Percentiles rank a stretch among this genome's conserved stretches.
phyloP scores from a whole-genome alignment of 1,284 basidiomycete genomes.

The Pyrrhoderma noxium region DNA sequence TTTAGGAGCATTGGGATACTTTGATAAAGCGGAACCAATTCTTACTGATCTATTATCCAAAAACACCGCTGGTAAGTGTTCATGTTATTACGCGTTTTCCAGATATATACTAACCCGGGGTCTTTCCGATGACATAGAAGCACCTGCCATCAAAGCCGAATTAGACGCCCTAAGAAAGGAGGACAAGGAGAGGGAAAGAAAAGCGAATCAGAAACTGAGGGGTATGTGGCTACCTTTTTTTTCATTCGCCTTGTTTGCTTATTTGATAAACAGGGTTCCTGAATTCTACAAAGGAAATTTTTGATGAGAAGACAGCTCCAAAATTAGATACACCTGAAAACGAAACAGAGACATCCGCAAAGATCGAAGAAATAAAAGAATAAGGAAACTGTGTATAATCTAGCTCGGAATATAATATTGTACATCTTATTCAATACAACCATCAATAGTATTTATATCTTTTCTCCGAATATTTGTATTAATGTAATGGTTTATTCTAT shows the following conservation, averaged over 20 bases:
- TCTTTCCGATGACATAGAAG: constrained; percentile 50
- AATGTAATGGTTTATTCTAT: no score
- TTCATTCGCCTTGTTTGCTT: neutral
- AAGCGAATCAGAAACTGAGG: constrained; percentile 63
- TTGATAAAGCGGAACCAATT: constrained; percentile 60
- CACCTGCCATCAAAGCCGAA: constrained; percentile 50
- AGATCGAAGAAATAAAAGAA: constrained; percentile 7
- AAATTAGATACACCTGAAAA: neutral
- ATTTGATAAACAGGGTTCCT: constrained; percentile 11
- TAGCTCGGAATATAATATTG: no score
- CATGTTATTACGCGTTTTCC: neutral
- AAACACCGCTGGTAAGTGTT: constrained; percentile 45
- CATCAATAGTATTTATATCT: no score
- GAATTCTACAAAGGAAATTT: constrained; percentile 10
- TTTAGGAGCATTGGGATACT: constrained; percentile 62
- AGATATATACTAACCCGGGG: neutral
- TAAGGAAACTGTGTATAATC: neutral
- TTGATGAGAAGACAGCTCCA: constrained; percentile 3
- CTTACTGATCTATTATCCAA: constrained; percentile 57
- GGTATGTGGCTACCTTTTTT: constrained; percentile 34
- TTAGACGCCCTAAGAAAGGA: constrained; percentile 47
- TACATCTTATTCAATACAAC: no score
- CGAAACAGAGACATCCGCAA: constrained; percentile 1
- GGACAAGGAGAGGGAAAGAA: constrained; percentile 59
- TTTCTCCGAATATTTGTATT: no score